Evolutionary conservation across 257 asterid genomes (phyloP).

Genomic region (Solanum arcanum): DNA sequence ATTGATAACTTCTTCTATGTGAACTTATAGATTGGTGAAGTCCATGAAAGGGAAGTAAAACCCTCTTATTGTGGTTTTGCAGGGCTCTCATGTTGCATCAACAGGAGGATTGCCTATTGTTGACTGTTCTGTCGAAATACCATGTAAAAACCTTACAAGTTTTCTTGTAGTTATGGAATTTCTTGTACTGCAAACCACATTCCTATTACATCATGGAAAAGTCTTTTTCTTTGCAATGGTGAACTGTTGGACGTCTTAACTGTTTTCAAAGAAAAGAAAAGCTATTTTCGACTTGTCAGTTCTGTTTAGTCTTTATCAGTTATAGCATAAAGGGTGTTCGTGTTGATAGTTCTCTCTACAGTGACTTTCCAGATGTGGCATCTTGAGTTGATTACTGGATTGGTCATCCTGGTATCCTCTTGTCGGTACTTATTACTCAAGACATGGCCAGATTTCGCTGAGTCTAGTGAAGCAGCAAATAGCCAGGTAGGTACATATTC

Average conservation of each 20-base stretch:
- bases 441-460: conserved; percentile 74
- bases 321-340: not conserved
- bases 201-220: not conserved
- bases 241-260: not conserved
- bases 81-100: conserved; percentile 71
- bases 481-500: conserved; percentile 58
- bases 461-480: conserved; percentile 81
- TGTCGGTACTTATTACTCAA: conserved; percentile 61
- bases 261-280: not conserved
- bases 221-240: not conserved
- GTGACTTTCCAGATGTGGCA: conserved; percentile 68
- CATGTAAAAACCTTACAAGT: conserved; percentile 43
- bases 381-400: conserved; percentile 58
- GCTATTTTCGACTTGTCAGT: not conserved
- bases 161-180: not conserved
- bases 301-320: not conserved
- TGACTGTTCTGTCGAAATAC: conserved; percentile 48
- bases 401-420: conserved; percentile 57
- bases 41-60: not conserved
- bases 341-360: conserved; percentile 18
- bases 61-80: conserved; percentile 7
- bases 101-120: conserved; percentile 52
- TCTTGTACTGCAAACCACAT: not conserved
- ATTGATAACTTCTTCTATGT: not conserved
- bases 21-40: not conserved